A percentile compares a stretch with the other conserved stretches of the same genome.
These are phyloP conservation scores for Botrytis aclada DNA, from an alignment of 2,329 filamentous ascomycete genomes.

Conservation along the genomic window DNA sequence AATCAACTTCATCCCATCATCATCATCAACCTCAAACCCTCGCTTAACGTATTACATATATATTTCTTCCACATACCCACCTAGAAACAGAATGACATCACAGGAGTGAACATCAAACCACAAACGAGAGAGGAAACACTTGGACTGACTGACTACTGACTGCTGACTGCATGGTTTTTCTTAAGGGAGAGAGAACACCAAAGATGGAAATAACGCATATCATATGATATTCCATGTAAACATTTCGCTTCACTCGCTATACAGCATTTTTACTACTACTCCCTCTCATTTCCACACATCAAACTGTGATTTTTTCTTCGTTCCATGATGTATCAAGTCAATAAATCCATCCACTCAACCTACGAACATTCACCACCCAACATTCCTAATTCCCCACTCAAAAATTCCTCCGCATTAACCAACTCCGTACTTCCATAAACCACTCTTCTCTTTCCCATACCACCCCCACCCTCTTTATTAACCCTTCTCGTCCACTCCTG, in stretches of 20 bases:
- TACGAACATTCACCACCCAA: conserved; percentile 51
- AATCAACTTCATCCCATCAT: no score
- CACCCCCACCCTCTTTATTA: conserved; percentile 50
- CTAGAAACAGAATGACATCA: no score
- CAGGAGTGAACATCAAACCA: not conserved
- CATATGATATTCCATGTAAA: not conserved
- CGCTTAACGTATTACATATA: no score
- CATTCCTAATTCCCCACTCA: conserved; percentile 60
- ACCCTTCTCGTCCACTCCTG: conserved; percentile 85
- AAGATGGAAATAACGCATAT: not conserved
- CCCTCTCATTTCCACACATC: not conserved
- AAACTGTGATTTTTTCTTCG: not conserved
- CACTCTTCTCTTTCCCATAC: conserved; percentile 72
- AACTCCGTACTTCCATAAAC: conserved; percentile 93
- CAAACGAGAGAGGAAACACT: not conserved
- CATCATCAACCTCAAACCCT: no score
- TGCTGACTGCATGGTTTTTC: no score
- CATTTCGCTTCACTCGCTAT: not conserved
- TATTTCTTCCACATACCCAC: no score
- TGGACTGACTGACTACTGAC: no score
- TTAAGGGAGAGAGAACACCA: no score
- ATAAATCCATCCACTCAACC: not conserved
- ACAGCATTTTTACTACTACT: not conserved
- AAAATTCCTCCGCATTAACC: conserved; percentile 66
- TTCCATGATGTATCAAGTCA: not conserved